phyloP scores from a whole-genome alignment of 2,329 filamentous ascomycete species.

The Amesomyces nigricolor region DNA sequence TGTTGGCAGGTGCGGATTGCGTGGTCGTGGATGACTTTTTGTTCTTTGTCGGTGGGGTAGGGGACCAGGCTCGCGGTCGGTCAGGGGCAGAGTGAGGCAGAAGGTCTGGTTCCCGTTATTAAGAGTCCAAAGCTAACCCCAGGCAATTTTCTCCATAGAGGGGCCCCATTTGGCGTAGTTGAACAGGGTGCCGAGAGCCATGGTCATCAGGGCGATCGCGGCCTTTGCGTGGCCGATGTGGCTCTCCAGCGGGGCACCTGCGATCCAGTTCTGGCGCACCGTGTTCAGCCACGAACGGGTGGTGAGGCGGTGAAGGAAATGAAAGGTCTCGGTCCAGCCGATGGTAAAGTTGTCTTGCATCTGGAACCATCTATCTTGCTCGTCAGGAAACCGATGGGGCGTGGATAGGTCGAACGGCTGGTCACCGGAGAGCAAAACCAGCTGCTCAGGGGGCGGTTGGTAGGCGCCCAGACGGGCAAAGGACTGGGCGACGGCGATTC shows the following conservation, averaged over 20 bases:
- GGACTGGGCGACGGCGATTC: slow-evolving; percentile 14
- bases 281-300: slow-evolving; percentile 37
- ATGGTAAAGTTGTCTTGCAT: slow-evolving; percentile 19
- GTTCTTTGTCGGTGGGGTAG: too few species aligned
- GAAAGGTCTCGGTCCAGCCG: slow-evolving; percentile 23
- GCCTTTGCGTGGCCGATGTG: too few species aligned
- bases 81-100: slow-evolving; percentile 36
- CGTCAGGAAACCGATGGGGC: slow-evolving; percentile 4
- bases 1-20: slow-evolving; percentile 29
- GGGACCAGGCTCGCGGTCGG: slow-evolving; percentile 41
- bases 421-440: slow-evolving; percentile 9
- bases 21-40: too few species aligned
- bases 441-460: not conserved
- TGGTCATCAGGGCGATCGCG: too few species aligned
- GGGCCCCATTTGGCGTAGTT: too few species aligned
- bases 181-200: too few species aligned
- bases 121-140: slow-evolving; percentile 26
- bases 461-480: not conserved
- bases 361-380: slow-evolving; percentile 6
- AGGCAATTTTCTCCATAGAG: not conserved
- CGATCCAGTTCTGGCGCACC: slow-evolving; percentile 55
- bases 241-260: too few species aligned
- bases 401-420: slow-evolving; percentile 16
- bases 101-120: slow-evolving; percentile 39
- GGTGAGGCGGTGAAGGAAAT: slow-evolving; percentile 22